Percentiles rank a stretch among this genome's conserved stretches.
Evolutionary conservation across 129 eudicot species (phyloP).

Genomic region (Oenanthe sinensis): DNA sequence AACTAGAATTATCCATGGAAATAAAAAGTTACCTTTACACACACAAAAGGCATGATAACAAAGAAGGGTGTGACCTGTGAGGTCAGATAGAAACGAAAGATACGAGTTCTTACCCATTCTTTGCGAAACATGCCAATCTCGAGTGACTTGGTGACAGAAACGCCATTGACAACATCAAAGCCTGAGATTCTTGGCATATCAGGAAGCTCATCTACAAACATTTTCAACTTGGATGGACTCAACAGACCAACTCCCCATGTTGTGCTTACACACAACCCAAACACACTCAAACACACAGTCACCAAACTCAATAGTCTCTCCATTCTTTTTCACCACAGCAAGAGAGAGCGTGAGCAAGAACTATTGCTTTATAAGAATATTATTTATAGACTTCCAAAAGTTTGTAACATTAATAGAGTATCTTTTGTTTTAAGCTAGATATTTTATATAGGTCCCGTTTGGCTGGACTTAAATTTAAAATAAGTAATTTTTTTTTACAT

Average conservation of each 20-base stretch:
- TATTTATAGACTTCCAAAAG: background rate
- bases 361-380: background rate
- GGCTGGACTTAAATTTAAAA: no score
- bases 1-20: no score
- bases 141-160: conserved; percentile 36
- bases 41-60: background rate
- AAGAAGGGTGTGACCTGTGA: background rate
- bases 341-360: background rate
- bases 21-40: background rate
- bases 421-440: background rate
- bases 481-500: no score
- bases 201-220: conserved; percentile 82
- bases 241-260: conserved; percentile 15
- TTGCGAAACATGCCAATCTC: conserved; percentile 69
- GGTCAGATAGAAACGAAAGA: background rate
- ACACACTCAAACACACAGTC: background rate
- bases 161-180: conserved; percentile 37
- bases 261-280: background rate
- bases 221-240: conserved; percentile 22
- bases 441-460: background rate
- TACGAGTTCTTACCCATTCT: conserved; percentile 49
- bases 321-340: background rate
- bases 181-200: conserved; percentile 71
- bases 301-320: background rate
- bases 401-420: background rate